Evolutionary conservation across 75 land plant genomes (phyloP).

Genomic region (Cunninghamia lanceolata): DNA sequence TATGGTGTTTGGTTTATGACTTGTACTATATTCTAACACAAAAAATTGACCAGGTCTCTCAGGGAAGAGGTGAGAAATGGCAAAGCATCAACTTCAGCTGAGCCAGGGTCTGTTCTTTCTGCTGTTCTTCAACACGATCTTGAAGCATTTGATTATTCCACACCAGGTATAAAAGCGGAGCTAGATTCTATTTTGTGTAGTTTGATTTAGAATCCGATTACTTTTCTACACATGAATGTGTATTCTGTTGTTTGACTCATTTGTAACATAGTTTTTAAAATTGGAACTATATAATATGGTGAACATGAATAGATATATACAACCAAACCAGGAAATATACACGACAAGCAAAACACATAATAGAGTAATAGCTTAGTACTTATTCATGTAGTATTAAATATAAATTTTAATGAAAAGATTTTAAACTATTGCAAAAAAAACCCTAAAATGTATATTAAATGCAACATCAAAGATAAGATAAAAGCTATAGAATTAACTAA

Average conservation of each 20-base stretch:
- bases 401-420: too few species aligned
- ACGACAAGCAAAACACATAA: neutral
- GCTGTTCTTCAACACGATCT: conserved; percentile 61
- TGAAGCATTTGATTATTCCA: conserved; percentile 60
- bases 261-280: neutral
- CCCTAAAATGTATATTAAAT: too few species aligned
- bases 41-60: conserved; percentile 28
- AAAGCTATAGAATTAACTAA: too few species aligned
- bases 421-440: too few species aligned
- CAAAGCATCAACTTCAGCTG: conserved; percentile 16
- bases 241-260: neutral
- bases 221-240: neutral
- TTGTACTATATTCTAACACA: neutral
- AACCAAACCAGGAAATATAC: neutral
- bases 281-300: neutral
- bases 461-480: too few species aligned
- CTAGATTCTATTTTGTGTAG: neutral
- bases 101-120: conserved; percentile 51
- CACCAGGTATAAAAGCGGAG: conserved; percentile 45
- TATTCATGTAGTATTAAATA: too few species aligned
- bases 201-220: conserved; percentile 3
- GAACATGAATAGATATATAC: neutral
- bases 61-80: conserved; percentile 25
- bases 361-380: neutral
- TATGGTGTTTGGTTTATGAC: too few species aligned